Base-by-base conservation (phyloP, 495 filamentous ascomycete species). In the Daldinia childiae region DNA sequence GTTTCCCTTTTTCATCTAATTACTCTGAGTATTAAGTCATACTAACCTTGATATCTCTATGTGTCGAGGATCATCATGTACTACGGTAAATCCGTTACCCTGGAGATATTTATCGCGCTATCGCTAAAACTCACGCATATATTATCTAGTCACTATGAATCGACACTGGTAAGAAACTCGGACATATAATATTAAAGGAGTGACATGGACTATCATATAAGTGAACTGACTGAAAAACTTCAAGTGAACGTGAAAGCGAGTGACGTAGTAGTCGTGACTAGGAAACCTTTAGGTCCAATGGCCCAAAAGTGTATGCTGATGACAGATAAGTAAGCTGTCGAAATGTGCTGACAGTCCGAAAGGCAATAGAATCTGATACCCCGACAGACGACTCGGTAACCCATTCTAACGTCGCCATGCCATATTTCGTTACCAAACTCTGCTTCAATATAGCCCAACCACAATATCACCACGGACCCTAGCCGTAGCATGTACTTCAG, bases 381-480 rank as follows among this genome's bases (percentile, higher is more conserved):
- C 39, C 55, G 61, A 19, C 9, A 57, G n/a, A 26, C 34, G 14
- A 68, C 50, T 38, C 24, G 11, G 29, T 73, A 73, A n/a, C 60
- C 70, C 39, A 68, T 57, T 43, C 34, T 69, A 4, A 65, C 34
- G 11, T 73, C 50, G 8, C 61, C 70, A 4, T 58, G 32, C 51
- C 34, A 17, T 34, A 36, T 29, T 50, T 68, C 65, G 12, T 65
- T 62, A 4, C 48, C 50, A 34, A 41, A 58, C 6, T 36, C 14
- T 9, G 26, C 24, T 41, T 67, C 61, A 74, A 71, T 74, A 74
- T 41, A 74, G 60, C 64, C 72, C 72, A 64, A 74, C 72, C 51
- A 74, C 67, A 17, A 74, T 71, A 30, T 74, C 72, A 58, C 72
- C 72, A 26, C 72, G 72, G 52, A 74, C 72, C 55, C 72, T 62